Evolutionary conservation across 164 flowering plant species (phyloP).

Genomic region (Brasenia schreberi): DNA sequence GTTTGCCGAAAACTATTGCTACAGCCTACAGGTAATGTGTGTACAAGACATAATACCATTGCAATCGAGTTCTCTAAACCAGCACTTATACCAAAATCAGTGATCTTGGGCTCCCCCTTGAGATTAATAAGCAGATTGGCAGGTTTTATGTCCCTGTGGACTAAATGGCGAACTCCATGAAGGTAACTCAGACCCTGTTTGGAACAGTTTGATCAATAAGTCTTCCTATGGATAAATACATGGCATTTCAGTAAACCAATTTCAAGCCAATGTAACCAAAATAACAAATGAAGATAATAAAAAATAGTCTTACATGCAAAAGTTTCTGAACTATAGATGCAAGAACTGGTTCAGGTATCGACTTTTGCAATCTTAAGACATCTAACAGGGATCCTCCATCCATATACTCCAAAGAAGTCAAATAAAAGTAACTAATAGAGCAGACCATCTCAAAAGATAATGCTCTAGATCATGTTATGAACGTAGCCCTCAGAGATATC

Average conservation of each 20-base stretch:
- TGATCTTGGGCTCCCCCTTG: slow-evolving; percentile 95
- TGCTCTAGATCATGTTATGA: no score
- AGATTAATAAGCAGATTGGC: slow-evolving; percentile 96
- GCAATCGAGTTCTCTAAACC: slow-evolving; percentile 95
- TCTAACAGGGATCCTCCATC: slow-evolving; percentile 98
- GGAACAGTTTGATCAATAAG: slow-evolving; percentile 2
- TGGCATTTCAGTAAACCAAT: not conserved
- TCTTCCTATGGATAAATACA: slow-evolving; percentile 3
- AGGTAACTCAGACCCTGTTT: slow-evolving; percentile 77
- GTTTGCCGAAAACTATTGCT: not conserved
- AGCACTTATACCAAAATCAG: slow-evolving; percentile 98
- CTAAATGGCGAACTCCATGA: slow-evolving; percentile 90
- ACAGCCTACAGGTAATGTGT: not conserved
- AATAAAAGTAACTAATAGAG: no score
- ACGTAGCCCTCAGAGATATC: no score
- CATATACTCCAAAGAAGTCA: slow-evolving; percentile 57
- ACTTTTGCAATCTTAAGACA: slow-evolving; percentile 41
- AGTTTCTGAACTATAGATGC: slow-evolving; percentile 78
- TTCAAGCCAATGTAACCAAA: not conserved
- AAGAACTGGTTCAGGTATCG: slow-evolving; percentile 79
- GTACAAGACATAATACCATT: slow-evolving; percentile 45
- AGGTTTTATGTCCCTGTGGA: slow-evolving; percentile 98
- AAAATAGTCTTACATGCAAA: slow-evolving; percentile 38
- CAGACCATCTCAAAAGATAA: no score
- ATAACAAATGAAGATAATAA: not conserved